phyloP scores from a whole-genome alignment of 805 yeast genomes.

The Candida sakaeoensis region DNA sequence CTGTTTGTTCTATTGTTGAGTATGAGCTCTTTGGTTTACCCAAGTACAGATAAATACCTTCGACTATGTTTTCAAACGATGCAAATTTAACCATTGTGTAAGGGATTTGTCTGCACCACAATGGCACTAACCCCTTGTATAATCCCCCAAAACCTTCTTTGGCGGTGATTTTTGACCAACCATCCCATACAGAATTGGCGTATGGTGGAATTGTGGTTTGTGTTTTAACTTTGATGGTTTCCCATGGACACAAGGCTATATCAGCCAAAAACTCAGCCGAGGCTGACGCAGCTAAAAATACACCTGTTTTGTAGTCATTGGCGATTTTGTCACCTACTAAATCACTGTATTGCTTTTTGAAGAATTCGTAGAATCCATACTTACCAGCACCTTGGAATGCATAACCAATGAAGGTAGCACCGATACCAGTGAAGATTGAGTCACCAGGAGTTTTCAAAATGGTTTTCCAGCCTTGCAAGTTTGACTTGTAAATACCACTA shows the following conservation, averaged over 20 bases:
- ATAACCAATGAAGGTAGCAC: constrained; percentile 91
- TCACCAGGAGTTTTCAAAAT: constrained; percentile 76
- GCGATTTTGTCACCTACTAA: constrained; percentile 62
- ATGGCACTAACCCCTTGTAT: constrained; percentile 85
- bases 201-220: constrained; percentile 92
- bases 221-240: constrained; percentile 89
- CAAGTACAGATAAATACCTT: constrained; percentile 65
- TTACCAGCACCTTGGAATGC: constrained; percentile 97
- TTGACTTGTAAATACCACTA: constrained; percentile 66
- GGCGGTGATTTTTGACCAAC: constrained; percentile 61
- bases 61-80: constrained; percentile 88
- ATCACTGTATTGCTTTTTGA: constrained; percentile 75
- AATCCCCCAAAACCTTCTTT: constrained; percentile 70
- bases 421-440: constrained; percentile 81
- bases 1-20: constrained; percentile 76
- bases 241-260: constrained; percentile 85
- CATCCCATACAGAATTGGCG: constrained; percentile 60
- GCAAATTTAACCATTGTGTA: constrained; percentile 98
- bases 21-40: constrained; percentile 73
- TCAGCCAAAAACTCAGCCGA: constrained; percentile 94
- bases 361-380: constrained; percentile 90
- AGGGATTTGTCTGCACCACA: constrained; percentile 98
- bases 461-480: constrained; percentile 74
- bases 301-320: constrained; percentile 61
- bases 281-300: constrained; percentile 83